phyloP scores from a whole-genome alignment of 2,329 filamentous ascomycete genomes.

The Colletotrichum incanum region DNA sequence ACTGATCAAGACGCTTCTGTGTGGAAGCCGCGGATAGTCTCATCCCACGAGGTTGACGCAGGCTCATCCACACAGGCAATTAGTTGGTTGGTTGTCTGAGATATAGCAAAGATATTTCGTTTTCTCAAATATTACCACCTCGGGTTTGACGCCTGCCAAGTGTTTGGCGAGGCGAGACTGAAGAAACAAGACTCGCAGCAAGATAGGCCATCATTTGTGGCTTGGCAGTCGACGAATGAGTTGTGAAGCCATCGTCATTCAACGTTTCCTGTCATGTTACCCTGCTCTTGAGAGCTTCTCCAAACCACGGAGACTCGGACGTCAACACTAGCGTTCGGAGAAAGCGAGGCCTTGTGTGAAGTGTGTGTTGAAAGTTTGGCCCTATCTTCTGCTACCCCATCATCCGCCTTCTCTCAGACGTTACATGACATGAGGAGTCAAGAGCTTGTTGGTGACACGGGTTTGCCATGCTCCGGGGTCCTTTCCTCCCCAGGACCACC shows the following conservation, averaged over 20 bases:
- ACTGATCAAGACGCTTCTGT: background rate
- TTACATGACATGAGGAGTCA: conserved; percentile 3
- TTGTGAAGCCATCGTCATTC: background rate
- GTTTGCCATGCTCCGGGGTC: conserved; percentile 5
- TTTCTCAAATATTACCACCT: background rate
- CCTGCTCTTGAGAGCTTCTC: background rate
- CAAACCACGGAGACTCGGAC: background rate
- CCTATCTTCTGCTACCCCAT: background rate
- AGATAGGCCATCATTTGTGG: background rate
- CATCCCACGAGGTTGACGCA: background rate
- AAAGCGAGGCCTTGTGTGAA: background rate
- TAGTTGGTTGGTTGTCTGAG: background rate
- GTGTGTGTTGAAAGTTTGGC: conserved; percentile 9
- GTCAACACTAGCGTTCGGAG: conserved; percentile 1
- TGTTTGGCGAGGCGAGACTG: background rate
- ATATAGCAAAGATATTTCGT: background rate
- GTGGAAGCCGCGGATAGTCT: background rate
- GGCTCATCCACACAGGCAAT: background rate
- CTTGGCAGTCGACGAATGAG: background rate
- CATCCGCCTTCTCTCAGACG: background rate
- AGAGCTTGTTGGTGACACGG: background rate
- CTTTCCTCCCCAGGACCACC: conserved; percentile 13
- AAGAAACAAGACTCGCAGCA: background rate
- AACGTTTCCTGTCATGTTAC: background rate
- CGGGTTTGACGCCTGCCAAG: background rate